Evolutionary conservation across 2,329 filamentous ascomycete genomes (phyloP).

Genomic region (Cordyceps pruinosa): DNA sequence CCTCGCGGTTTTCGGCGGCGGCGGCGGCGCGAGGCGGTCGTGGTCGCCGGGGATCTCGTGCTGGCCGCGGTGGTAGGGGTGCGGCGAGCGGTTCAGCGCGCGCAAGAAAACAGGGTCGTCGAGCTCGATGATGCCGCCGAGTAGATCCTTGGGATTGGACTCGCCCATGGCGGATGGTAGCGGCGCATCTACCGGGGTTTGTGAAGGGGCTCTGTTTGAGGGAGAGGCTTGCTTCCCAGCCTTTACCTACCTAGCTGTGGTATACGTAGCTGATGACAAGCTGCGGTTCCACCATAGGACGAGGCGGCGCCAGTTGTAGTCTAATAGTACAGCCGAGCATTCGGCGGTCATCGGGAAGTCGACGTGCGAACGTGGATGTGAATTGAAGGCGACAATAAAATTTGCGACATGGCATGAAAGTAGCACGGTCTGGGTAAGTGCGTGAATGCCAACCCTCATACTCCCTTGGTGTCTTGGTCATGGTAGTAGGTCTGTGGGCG

Average conservation of each 20-base stretch:
- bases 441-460: too few species aligned
- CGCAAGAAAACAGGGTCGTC: constrained; percentile 36
- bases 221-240: background rate
- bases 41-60: constrained; percentile 48
- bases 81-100: constrained; percentile 54
- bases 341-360: background rate
- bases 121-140: constrained; percentile 25
- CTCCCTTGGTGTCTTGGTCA: too few species aligned
- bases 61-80: constrained; percentile 58
- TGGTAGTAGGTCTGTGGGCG: background rate
- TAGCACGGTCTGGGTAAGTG: constrained; percentile 5
- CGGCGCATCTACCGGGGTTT: background rate
- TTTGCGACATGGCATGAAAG: background rate
- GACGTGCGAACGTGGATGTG: background rate
- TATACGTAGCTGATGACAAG: background rate
- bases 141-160: constrained; percentile 31
- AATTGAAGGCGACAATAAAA: background rate
- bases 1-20: background rate
- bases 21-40: constrained; percentile 24
- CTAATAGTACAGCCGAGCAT: background rate
- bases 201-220: background rate
- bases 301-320: background rate
- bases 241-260: background rate
- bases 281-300: constrained; percentile 1
- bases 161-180: constrained; percentile 41